phyloP scores from a whole-genome alignment of 805 yeast species.

The Hemisphaericaspora nanyangensis region DNA sequence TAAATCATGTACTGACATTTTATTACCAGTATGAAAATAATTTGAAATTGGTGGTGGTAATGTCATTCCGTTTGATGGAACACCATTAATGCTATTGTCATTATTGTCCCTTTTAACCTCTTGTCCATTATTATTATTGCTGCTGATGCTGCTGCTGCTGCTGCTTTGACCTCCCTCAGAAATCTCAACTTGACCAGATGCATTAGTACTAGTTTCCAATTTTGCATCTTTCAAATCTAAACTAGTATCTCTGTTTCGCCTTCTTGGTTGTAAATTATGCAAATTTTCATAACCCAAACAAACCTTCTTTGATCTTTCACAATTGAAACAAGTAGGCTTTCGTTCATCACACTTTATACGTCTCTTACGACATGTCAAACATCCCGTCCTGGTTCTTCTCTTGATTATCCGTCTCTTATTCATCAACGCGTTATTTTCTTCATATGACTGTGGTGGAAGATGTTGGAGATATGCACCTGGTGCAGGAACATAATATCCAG shows the following conservation, averaged over 20 bases:
- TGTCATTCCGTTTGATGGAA: neutral
- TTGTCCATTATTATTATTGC: too few relatives aligned
- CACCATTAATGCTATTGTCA: too few relatives aligned
- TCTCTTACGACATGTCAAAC: constrained; percentile 67
- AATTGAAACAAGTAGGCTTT: constrained; percentile 65
- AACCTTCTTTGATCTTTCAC: constrained; percentile 59
- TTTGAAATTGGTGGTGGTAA: constrained; percentile 2
- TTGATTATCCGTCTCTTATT: constrained; percentile 45
- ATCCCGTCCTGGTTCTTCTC: constrained; percentile 70
- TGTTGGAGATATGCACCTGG: constrained; percentile 1
- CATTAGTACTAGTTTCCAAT: neutral
- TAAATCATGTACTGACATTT: constrained; percentile 3
- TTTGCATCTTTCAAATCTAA: constrained; percentile 6
- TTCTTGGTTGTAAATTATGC: constrained; percentile 10
- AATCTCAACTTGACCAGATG: constrained; percentile 1
- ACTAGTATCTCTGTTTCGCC: constrained; percentile 9
- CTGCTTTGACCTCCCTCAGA: too few relatives aligned
- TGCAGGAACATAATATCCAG: constrained; percentile 2
- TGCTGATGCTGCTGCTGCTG: too few relatives aligned
- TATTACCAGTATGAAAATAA: neutral
- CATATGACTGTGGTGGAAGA: constrained; percentile 7
- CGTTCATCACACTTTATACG: constrained; percentile 75
- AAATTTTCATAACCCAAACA: constrained; percentile 62
- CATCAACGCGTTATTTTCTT: constrained; percentile 27
- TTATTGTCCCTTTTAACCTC: too few relatives aligned